A percentile compares a stretch with the other conserved stretches of the same genome.
Conservation (phyloP, 2,329 filamentous ascomycete genomes). For the Neopestalotiopsis rosae region DNA sequence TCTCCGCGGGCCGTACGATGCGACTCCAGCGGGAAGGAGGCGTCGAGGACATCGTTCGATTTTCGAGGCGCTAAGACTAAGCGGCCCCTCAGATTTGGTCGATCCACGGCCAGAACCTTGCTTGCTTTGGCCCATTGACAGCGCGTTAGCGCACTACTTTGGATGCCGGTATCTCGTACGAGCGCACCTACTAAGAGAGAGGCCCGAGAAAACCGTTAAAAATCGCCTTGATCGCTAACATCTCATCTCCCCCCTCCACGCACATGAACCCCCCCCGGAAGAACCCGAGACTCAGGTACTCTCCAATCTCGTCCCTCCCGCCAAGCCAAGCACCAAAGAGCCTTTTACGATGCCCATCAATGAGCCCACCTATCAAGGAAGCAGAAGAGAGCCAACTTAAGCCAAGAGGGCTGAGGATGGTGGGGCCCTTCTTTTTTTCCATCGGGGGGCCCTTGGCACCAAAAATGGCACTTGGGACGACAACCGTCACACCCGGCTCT, state of each 20-base stretch:
- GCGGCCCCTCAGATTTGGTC: slow-evolving; percentile 14
- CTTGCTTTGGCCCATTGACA: slow-evolving; percentile 6
- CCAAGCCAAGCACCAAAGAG: not conserved
- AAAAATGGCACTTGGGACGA: not conserved
- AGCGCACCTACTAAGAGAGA: not conserved
- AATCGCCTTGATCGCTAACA: no score
- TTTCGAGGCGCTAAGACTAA: slow-evolving; percentile 15
- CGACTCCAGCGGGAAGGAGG: slow-evolving; percentile 13
- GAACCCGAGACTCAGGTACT: not conserved
- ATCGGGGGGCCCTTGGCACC: not conserved
- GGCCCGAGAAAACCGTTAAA: no score
- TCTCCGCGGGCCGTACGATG: slow-evolving; percentile 10
- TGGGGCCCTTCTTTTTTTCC: not conserved
- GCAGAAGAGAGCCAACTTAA: not conserved
- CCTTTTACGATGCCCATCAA: not conserved
- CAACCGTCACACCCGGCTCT: not conserved
- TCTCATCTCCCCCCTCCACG: no score
- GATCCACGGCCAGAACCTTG: slow-evolving; percentile 11
- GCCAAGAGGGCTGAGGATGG: not conserved
- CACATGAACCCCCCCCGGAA: not conserved
- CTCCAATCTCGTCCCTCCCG: not conserved
- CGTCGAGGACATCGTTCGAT: slow-evolving; percentile 15
- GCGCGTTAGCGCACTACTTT: slow-evolving; percentile 7
- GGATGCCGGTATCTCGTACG: not conserved
- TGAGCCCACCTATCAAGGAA: not conserved